Percentiles rank a stretch among this genome's conserved stretches.
Evolutionary conservation across 345 rosid genomes (phyloP).

Genomic region (Murraya paniculata): DNA sequence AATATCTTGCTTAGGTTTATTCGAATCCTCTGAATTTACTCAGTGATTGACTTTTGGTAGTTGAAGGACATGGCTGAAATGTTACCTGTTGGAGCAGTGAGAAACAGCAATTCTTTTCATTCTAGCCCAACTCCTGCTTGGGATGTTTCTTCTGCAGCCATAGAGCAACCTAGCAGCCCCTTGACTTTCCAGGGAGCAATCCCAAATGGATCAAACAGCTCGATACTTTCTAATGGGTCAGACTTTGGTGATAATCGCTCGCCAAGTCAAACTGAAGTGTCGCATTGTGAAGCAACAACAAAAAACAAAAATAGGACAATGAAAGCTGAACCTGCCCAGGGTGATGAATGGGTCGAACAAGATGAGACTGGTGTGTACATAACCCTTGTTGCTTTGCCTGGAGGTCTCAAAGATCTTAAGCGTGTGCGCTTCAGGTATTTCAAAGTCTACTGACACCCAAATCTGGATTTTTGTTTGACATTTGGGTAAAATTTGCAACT

Average conservation of each 20-base stretch:
- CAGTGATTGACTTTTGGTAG: conserved; percentile 25
- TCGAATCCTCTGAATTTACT: conserved; percentile 1
- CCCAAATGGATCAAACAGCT: conserved; percentile 33
- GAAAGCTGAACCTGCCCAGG: conserved; percentile 45
- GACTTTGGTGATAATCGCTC: conserved; percentile 28
- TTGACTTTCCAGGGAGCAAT: conserved; percentile 28
- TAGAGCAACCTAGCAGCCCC: conserved; percentile 29
- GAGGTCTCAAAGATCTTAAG: conserved; percentile 70
- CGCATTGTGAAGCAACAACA: conserved; percentile 40
- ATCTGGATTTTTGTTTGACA: not conserved
- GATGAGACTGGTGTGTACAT: conserved; percentile 74
- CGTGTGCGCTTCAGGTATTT: conserved; percentile 79
- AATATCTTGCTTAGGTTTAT: not conserved
- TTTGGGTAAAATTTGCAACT: not conserved
- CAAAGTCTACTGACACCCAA: not conserved
- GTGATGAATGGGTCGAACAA: conserved; percentile 72
- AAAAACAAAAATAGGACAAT: conserved; percentile 36
- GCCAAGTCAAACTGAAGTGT: conserved; percentile 33
- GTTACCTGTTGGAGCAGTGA: conserved; percentile 45
- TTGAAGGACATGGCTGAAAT: conserved; percentile 82
- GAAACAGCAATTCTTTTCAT: conserved; percentile 28
- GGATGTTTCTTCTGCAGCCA: conserved; percentile 26
- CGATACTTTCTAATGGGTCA: conserved; percentile 37
- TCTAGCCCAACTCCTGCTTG: conserved; percentile 33
- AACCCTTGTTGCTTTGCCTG: conserved; percentile 63